phyloP scores from a whole-genome alignment of 768 basidiomycete genomes.

The Pisolithus tinctorius region DNA sequence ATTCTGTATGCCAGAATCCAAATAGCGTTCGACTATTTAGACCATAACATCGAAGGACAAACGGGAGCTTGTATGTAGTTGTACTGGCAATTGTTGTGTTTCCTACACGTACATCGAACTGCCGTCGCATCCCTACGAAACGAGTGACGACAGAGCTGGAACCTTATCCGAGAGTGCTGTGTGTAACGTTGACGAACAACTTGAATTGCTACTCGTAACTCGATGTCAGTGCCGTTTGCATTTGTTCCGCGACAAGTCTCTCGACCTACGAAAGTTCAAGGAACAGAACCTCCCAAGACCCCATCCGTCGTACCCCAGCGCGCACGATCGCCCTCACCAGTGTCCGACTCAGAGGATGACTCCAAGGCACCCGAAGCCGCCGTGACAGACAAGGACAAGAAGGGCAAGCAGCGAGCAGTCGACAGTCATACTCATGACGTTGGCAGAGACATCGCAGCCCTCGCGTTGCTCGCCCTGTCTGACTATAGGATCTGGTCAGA shows the following conservation, averaged over 20 bases:
- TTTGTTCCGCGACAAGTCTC: constrained; percentile 45
- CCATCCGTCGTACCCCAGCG: constrained; percentile 2
- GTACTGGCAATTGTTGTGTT: not conserved
- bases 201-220: not conserved
- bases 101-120: no score
- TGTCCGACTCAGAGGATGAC: constrained; percentile 4
- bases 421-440: constrained; percentile 12
- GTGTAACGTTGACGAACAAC: no score
- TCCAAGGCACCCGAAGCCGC: not conserved
- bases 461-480: constrained; percentile 59
- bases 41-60: no score
- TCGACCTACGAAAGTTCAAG: constrained; percentile 24
- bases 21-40: no score
- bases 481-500: constrained; percentile 65
- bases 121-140: no score
- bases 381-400: constrained; percentile 10
- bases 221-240: constrained; percentile 28
- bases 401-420: constrained; percentile 18
- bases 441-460: constrained; percentile 41
- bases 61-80: not conserved
- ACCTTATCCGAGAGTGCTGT: no score
- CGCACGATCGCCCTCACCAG: constrained; percentile 3
- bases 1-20: no score
- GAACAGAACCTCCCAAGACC: constrained; percentile 8
- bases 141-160: no score